Base-by-base conservation (phyloP, 768 basidiomycete genomes). In the Leccinum olivaceopallidum region DNA sequence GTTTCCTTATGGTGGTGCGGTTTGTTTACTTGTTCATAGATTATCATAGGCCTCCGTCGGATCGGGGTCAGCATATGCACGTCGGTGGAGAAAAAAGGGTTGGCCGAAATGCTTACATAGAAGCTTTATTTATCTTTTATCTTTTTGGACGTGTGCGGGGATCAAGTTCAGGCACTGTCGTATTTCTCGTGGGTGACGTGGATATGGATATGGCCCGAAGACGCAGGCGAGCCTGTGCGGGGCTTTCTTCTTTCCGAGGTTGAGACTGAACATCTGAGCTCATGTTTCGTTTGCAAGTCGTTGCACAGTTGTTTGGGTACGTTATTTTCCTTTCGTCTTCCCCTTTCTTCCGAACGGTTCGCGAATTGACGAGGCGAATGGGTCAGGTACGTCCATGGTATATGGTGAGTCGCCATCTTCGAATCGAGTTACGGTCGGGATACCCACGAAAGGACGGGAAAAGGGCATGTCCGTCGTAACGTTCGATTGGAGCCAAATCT, bases 401-500 rank as follows among this genome's bases (percentile, higher is more conserved):
- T 82, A 77, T 82, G 79, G 80, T 80, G 59, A 60, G 73, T 47
- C 63, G 36, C 36, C 36, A 34, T 57, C 6, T 47, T 18, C 16
- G 6, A 12, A 28, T 44, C 7, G 39, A 18, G 4, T 2, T 2
- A 12, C 13, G 7, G 14, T 32, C 1, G 26, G 50, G 24, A 24
- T 57, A 47, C 5, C 10, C 7, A 62, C 58, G 18, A 20, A 22
- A 24, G 22, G 13, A 7, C 37, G 30, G 2, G 6, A 32, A 22
- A 47, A 73, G 74, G 85, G 86, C 30, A 90, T 91, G 87, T 86
- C 86, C 55, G 67, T 90, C 54, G 68, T 92, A 61, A 90, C 89
- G 48, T 90, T 94, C 69, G 91, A 93, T 68, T 94, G 91, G 91
- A 79, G 84, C 18, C 87, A 90, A 73, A 85, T 88, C 59, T 72